phyloP scores from a whole-genome alignment of 2,329 filamentous ascomycete species.

The Xylaria polymorpha region DNA sequence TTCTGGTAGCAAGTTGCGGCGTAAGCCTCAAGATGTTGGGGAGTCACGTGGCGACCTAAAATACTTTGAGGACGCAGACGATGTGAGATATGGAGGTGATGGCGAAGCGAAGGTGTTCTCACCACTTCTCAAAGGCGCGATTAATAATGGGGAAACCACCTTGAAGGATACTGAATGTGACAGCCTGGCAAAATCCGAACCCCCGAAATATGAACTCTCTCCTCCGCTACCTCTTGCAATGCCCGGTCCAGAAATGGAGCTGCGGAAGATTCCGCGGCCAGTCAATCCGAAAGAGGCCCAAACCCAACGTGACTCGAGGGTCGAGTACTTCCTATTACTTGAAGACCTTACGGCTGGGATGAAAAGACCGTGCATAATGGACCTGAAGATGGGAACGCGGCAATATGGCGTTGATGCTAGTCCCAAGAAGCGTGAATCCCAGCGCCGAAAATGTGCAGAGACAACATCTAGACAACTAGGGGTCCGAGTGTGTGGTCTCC shows the following conservation, averaged over 20 bases:
- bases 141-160: constrained; percentile 25
- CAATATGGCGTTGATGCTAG: constrained; percentile 95
- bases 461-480: constrained; percentile 93
- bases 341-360: constrained; percentile 97
- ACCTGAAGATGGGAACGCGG: constrained; percentile 97
- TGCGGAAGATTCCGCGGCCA: constrained; percentile 66
- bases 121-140: constrained; percentile 29
- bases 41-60: constrained; percentile 81
- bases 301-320: constrained; percentile 70
- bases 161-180: constrained; percentile 9
- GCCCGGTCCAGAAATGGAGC: constrained; percentile 54
- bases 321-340: constrained; percentile 91
- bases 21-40: constrained; percentile 77
- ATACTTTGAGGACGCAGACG: constrained; percentile 90
- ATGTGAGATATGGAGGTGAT: constrained; percentile 81
- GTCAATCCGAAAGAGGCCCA: constrained; percentile 83
- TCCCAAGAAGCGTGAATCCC: constrained; percentile 92
- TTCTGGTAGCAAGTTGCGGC: constrained; percentile 84
- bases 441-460: constrained; percentile 89
- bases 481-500: constrained; percentile 93
- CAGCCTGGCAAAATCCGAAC: neutral
- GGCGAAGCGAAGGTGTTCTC: constrained; percentile 61
- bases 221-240: constrained; percentile 52
- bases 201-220: constrained; percentile 52
- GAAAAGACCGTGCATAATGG: constrained; percentile 95